Base-by-base conservation (phyloP, 495 filamentous ascomycete species). In the Penicillium verhagenii region DNA sequence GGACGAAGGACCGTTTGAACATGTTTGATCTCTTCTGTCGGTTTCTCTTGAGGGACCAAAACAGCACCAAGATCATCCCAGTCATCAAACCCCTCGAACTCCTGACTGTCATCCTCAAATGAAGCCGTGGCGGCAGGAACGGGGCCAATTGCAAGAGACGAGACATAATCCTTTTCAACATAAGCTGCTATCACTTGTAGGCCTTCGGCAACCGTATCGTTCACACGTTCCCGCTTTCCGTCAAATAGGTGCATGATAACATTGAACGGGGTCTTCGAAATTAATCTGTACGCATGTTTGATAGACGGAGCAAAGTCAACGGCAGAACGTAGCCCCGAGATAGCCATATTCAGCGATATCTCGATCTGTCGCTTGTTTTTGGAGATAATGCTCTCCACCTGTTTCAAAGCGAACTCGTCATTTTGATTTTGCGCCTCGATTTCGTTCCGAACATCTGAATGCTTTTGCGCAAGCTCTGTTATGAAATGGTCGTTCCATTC, bases 21-120 rank as follows among this genome's bases (percentile, higher is more conserved):
- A 54, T 75, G 61, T 47, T 71, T 56, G 19, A 72, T 54, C 28
- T 56, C 65, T 33, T 67, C 65, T 25, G 61, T 61, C 5, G 64
- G 38, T 23, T 57, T 43, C 26, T 28, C 25, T 56, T 72, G 68
- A 20, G 70, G 64, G 39, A 71, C 76, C 19, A 76, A 73, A 25
- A 78, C 61, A 37, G 80, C 78, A 42, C 80, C 79, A 38, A 86
- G 73, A 31, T 72, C 86, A 37, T 75, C 66, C 76, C 80, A 88
- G 57, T 89, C 87, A 29, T 85, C 87, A 63, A 85, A 89, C 39
- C 89, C 87, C 24, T 86, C 87, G 64, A 85, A 90, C 39, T 90
- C 87, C 64, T 90, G 87, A 54, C 86, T 90, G 39, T 90, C 87
- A 46, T 89, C 87, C 47, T 81, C 79, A 0, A 46, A 38, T 35